Evolutionary conservation across 257 asterid genomes (phyloP).

Genomic region (Solanum rostratum): DNA sequence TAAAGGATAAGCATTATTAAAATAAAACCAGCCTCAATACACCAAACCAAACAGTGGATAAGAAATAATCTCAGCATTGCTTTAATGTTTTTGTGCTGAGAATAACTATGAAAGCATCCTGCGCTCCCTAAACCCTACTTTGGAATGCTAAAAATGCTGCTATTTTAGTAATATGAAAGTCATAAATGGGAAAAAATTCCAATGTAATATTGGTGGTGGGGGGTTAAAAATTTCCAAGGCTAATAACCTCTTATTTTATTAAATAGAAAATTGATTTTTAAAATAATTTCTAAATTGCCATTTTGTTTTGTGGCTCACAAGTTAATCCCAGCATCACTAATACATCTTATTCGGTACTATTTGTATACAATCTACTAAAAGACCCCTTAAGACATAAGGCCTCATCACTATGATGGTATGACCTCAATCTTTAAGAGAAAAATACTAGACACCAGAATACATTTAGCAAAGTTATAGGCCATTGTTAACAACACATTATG

Average conservation of each 20-base stretch:
- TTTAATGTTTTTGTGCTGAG: background rate
- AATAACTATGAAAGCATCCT: background rate
- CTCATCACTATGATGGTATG: background rate
- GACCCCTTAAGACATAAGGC: background rate
- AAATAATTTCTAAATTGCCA: background rate
- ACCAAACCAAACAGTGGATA: background rate
- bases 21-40: background rate
- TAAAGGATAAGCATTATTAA: background rate
- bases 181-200: background rate
- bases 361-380: background rate
- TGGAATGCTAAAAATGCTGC: background rate
- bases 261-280: background rate
- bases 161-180: background rate
- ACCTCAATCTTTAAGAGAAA: background rate
- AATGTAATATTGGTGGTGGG: no score
- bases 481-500: background rate
- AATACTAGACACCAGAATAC: background rate
- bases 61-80: background rate
- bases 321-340: background rate
- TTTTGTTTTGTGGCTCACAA: background rate
- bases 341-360: background rate
- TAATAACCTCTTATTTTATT: background rate
- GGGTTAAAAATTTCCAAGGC: background rate
- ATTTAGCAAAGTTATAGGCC: background rate
- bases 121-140: background rate